Evolutionary conservation across 495 filamentous ascomycete species (phyloP).

Genomic region (Corynascus novoguineensis): DNA sequence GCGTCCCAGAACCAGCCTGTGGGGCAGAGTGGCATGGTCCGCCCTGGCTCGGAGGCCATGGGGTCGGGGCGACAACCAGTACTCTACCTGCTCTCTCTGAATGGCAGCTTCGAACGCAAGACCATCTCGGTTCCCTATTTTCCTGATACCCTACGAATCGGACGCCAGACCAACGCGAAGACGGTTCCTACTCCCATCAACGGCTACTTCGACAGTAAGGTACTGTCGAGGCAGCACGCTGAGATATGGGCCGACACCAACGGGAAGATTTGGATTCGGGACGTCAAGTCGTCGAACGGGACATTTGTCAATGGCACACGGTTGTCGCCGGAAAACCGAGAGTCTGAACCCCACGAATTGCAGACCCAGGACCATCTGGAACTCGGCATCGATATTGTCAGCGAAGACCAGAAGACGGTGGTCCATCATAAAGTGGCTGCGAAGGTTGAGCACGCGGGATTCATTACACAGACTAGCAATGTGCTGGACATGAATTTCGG

Average conservation of each 20-base stretch:
- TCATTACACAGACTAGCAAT: slow-evolving; percentile 60
- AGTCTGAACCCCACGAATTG: slow-evolving; percentile 90
- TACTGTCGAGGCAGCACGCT: slow-evolving; percentile 91
- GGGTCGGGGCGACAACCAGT: slow-evolving; percentile 63
- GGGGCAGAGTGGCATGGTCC: slow-evolving; percentile 36
- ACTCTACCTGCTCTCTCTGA: slow-evolving; percentile 76
- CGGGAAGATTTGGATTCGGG: slow-evolving; percentile 91
- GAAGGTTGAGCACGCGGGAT: slow-evolving; percentile 89
- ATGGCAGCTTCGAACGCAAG: slow-evolving; percentile 93
- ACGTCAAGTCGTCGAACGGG: slow-evolving; percentile 97
- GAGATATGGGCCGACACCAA: slow-evolving; percentile 88
- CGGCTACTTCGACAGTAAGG: slow-evolving; percentile 96
- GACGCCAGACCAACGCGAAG: slow-evolving; percentile 93
- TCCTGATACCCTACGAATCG: slow-evolving; percentile 85
- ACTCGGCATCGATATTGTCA: slow-evolving; percentile 95
- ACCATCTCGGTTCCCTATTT: slow-evolving; percentile 85
- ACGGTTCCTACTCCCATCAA: slow-evolving; percentile 84
- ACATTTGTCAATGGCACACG: slow-evolving; percentile 95
- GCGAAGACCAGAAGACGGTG: slow-evolving; percentile 95
- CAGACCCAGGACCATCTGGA: slow-evolving; percentile 84
- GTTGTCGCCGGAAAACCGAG: slow-evolving; percentile 84
- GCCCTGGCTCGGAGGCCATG: slow-evolving; percentile 49
- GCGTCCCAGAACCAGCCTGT: slow-evolving; percentile 43
- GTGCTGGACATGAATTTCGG: slow-evolving; percentile 84
- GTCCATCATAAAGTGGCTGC: slow-evolving; percentile 97